Evolutionary conservation across 208 protist genomes (phyloP).

Genomic region (Lotmaria passim): DNA sequence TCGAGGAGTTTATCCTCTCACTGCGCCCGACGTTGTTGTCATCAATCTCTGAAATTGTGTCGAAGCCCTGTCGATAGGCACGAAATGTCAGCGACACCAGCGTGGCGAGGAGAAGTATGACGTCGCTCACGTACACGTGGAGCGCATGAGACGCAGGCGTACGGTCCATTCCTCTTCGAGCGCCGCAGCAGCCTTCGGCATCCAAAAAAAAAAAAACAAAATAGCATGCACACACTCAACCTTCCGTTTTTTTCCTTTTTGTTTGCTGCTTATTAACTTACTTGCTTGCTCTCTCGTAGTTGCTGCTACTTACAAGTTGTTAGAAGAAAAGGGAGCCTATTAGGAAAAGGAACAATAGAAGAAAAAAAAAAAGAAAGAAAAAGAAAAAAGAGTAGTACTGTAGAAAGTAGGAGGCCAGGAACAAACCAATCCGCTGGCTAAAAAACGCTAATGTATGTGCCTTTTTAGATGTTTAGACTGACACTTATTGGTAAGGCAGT

Average conservation of each 20-base stretch:
- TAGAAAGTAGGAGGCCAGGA: no score
- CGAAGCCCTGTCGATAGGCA: neutral
- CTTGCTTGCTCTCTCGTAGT: no score
- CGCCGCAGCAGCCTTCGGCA: neutral
- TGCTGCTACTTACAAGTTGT: no score
- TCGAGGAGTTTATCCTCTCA: neutral
- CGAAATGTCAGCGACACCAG: constrained; percentile 24
- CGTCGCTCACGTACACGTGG: constrained; percentile 13
- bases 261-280: no score
- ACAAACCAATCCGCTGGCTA: no score
- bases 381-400: neutral
- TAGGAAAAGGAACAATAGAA: neutral
- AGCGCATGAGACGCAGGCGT: neutral
- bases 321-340: no score
- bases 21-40: neutral
- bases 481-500: no score
- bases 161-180: constrained; percentile 1
- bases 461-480: no score
- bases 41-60: neutral
- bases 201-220: neutral
- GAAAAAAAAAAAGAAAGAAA: neutral
- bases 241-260: no score
- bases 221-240: no score
- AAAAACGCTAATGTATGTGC: no score
- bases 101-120: constrained; percentile 15